Evolutionary conservation across 2,329 filamentous ascomycete species (phyloP), one percentile per base, ranked within the genome.

Genomic region (Endocalyx cinctus): DNA sequence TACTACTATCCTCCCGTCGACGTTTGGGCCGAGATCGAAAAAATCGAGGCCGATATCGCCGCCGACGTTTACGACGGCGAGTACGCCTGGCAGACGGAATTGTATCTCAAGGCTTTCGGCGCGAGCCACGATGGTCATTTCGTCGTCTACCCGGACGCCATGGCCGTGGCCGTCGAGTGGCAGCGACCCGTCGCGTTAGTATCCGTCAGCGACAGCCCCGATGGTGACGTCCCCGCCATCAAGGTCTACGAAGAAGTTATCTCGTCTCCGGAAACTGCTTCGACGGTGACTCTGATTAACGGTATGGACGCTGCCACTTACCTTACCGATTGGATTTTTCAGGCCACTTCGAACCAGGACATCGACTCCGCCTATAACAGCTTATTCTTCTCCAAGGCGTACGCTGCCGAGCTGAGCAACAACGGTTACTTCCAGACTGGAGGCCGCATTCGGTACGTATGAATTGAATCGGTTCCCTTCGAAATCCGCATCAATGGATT

Each of bases 51-150:
- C 11, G 53, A 58, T 17, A 42, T 66, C 15, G 35, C 36, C 18
- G 52, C 52, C 2, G 51, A 57, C 36, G 50, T 51, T 29, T 67
- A 67, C 37, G 27, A 46, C 5, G 60, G 52, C 39, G 64, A 67
- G 47, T 62, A 60, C 33, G 55, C 52, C 18, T 67, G 65, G 52
- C 63, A 67, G 42, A 38, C 46, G 5, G 63, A 64, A 27, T 40
- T 66, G 12, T 66, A 64, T 42, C 37, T 50, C 27, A 56, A 40
- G 6, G 54, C 66, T 26, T 61, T 62, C 29, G 58, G 56, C 2
- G 48, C 58, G 6, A 60, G 50, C 1, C 64, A 67, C 36, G 63
- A 67, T 31, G 63, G 63, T 6, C 64, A 67, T 46, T 59, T 64
- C 26, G 54, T 60, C 18, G 57, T 56, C 33, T 64, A 63, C 33